A percentile compares a stretch with the other conserved stretches of the same genome.
Conservation (phyloP, 139 green algal genomes). For the Chlorella sp. region DNA sequence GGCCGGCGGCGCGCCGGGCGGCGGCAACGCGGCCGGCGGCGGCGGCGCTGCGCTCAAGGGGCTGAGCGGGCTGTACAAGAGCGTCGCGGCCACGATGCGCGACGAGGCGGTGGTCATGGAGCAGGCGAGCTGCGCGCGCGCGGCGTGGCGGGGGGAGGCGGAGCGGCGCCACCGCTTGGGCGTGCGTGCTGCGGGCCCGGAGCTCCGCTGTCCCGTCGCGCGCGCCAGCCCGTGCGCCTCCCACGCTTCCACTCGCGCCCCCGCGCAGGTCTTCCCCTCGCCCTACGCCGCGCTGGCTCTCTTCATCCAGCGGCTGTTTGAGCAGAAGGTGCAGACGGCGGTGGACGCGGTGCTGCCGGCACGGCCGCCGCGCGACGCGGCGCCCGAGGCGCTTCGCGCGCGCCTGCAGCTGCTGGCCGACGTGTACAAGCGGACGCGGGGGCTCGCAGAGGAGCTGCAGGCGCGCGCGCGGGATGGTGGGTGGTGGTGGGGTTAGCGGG, state of each 20-base stretch:
- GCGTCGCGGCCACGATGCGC: conserved; percentile 40
- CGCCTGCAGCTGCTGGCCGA: conserved; percentile 58
- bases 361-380: conserved; percentile 2
- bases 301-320: conserved; percentile 61
- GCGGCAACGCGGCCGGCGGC: neutral
- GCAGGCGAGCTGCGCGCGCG: conserved; percentile 18
- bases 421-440: conserved; percentile 46
- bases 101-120: conserved; percentile 60
- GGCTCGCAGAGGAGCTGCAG: conserved; percentile 47
- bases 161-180: too few species aligned
- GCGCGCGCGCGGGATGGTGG: neutral
- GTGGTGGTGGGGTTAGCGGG: neutral
- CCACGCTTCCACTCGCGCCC: neutral
- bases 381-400: conserved; percentile 30
- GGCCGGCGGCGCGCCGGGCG: neutral
- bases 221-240: too few species aligned
- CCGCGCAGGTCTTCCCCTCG: conserved; percentile 44
- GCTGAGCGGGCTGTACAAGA: conserved; percentile 48
- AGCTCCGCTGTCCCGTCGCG: too few species aligned
- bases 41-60: conserved; percentile 5
- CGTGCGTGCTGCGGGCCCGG: too few species aligned
- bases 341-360: conserved; percentile 51
- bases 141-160: neutral
- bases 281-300: conserved; percentile 37
- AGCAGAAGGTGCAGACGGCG: conserved; percentile 57